Conservation (phyloP, 257 asterid genomes). For the Thymus quinquecostatus region DNA sequence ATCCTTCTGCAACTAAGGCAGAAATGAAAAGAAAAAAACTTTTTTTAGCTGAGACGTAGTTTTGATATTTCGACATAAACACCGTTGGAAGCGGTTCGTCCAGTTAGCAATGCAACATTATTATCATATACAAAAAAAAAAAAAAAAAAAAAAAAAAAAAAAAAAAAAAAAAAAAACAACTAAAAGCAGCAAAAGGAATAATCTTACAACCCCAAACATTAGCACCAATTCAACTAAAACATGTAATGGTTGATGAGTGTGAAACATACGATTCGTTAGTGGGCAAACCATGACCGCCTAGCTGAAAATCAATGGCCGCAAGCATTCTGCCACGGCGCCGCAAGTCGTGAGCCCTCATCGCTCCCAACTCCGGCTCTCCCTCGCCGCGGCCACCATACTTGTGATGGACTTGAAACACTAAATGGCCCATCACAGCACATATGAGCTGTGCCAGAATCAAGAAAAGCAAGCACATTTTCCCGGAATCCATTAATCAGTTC, state of each 20-base stretch:
- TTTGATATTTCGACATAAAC: no score
- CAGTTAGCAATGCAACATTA: no score
- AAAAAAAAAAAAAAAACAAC: no score
- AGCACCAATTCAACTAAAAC: no score
- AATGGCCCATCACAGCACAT: conserved; percentile 45
- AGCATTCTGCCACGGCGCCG: conserved; percentile 68
- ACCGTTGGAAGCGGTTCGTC: no score
- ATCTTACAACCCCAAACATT: no score
- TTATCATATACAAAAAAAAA: no score
- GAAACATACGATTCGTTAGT: conserved; percentile 53
- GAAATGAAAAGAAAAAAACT: no score
- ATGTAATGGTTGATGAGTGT: not conserved
- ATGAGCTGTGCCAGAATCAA: conserved; percentile 35
- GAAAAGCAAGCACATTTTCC: conserved; percentile 32
- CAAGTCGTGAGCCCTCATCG: conserved; percentile 56
- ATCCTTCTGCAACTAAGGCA: no score
- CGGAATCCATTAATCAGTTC: conserved; percentile 38
- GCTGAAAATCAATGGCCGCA: conserved; percentile 47
- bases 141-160: no score
- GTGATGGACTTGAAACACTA: conserved; percentile 59
- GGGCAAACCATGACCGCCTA: conserved; percentile 69
- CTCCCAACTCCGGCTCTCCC: conserved; percentile 38
- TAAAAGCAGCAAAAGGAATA: no score
- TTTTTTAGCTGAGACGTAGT: no score
- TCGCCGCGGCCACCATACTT: conserved; percentile 57